Base-by-base conservation (phyloP, 352 stramenopile species). In the Halophytophthora batemanensis region DNA sequence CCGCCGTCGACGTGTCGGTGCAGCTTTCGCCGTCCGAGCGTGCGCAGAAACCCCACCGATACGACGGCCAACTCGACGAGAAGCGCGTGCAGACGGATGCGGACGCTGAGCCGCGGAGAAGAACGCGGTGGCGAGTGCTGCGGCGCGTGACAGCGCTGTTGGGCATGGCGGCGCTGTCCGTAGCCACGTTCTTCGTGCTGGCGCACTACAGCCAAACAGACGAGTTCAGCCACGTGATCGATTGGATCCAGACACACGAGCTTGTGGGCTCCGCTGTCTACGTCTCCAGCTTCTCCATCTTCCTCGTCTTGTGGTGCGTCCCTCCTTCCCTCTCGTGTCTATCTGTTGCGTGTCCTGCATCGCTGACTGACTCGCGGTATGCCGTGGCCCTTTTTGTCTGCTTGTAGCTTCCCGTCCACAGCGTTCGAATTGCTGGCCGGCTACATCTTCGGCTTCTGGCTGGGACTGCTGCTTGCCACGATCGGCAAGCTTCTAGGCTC, bases 401-500 rank as follows among this genome's bases (percentile, higher is more conserved):
- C 4, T n/a, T 12, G 15, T 37, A 82, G 74, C 56, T 86, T 90
- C 31, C 82, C 82, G 6, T 90, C 82, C 15, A 90, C 79, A 8
- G 72, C 73, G 5, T 90, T 90, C 59, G 82, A 93, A 60, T 53
- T 93, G 12, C 51, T 90, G 17, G 79, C 82, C 1, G 79, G 82
- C 29, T 90, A 90, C 51, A 78, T 85, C 23, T 93, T 93, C 43
- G 79, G 74, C 50, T 86, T 90, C 41, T 89, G 74, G 74, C 69
- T 86, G 33, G 82, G 79, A 0, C 61, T 90, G 6, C 14, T 86
- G 29, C 56, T 93, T 21, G 73, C 82, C 22, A 86, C 71, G 0
- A 54, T 64, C 6, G 82, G 82, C 28, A 90, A 93, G 54, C 72
- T 90, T 35, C 40, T 71, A 23, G 79, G 82, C 25, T 93, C 76